These are phyloP conservation scores for Aureobasidium sp. DNA, from an alignment of 2,329 filamentous ascomycete genomes.

Conservation along the genomic window DNA sequence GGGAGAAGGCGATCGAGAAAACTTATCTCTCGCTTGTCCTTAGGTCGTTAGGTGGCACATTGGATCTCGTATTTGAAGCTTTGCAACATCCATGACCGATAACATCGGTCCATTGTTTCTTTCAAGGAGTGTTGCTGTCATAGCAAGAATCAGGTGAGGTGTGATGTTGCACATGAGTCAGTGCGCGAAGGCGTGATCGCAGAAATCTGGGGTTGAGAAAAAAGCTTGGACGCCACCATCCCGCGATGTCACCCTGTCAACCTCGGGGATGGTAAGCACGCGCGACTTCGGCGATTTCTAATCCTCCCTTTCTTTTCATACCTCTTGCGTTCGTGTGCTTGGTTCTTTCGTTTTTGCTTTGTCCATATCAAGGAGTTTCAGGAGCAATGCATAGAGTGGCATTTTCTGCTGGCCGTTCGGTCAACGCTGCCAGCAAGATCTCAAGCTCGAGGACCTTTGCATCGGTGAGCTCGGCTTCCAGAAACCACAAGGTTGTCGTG, in stretches of 20 bases:
- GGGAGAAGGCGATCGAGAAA: too few species aligned
- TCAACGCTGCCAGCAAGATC: slow-evolving; percentile 1
- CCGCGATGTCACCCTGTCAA: background rate
- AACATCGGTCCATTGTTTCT: background rate
- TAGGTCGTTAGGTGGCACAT: too few species aligned
- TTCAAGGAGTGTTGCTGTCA: background rate
- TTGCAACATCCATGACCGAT: background rate
- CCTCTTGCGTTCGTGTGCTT: background rate
- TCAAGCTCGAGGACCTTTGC: background rate
- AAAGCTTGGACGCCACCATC: background rate
- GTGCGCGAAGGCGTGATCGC: slow-evolving; percentile 11
- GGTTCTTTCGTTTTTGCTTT: background rate
- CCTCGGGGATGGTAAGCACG: background rate
- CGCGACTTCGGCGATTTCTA: slow-evolving; percentile 5
- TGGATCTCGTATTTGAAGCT: too few species aligned
- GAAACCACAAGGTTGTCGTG: slow-evolving; percentile 58
- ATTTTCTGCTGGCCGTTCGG: background rate
- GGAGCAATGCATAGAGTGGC: slow-evolving; percentile 3
- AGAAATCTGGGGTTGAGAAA: slow-evolving; percentile 3
- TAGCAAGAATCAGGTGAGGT: slow-evolving; percentile 3
- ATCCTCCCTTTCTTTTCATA: background rate
- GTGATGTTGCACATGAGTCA: slow-evolving; percentile 1
- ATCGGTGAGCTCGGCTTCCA: slow-evolving; percentile 29
- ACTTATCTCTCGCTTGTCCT: too few species aligned
- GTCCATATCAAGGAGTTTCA: background rate